Conservation (phyloP, 73 alveolate genomes). For the Symbiodinium natans region DNA sequence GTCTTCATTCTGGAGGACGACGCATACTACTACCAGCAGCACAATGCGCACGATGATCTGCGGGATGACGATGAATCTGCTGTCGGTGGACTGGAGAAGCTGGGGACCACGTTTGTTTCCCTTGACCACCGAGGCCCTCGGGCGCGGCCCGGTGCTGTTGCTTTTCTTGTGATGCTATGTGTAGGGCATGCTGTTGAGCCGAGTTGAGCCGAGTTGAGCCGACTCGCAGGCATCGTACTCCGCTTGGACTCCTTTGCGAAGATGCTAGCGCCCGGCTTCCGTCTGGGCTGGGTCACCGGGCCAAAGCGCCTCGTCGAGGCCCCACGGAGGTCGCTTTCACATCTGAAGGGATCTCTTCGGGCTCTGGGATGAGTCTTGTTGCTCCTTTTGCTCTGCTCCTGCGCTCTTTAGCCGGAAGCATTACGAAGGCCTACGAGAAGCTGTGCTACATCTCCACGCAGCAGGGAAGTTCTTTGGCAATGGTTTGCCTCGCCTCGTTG, state of each 20-base stretch:
- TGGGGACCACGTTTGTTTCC: conserved; percentile 52
- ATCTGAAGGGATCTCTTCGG: too few species aligned
- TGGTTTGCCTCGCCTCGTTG: conserved; percentile 66
- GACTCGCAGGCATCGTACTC: conserved; percentile 22
- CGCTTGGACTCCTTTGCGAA: conserved; percentile 87
- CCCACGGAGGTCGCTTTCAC: too few species aligned
- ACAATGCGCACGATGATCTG: conserved; percentile 61
- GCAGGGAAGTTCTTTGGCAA: conserved; percentile 52
- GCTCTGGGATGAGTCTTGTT: too few species aligned
- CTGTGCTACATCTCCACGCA: conserved; percentile 71
- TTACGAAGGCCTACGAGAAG: conserved; percentile 48
- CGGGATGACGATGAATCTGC: conserved; percentile 53
- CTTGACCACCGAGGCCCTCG: conserved; percentile 50
- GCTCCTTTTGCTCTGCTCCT: too few species aligned
- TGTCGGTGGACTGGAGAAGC: conserved; percentile 60
- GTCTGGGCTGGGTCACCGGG: conserved; percentile 89
- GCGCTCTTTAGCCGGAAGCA: too few species aligned
- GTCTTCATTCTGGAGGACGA: conserved; percentile 62
- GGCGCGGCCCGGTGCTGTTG: not conserved
- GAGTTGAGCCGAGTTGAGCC: not conserved
- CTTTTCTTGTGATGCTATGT: too few species aligned
- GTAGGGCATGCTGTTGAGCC: too few species aligned
- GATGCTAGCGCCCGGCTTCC: conserved; percentile 78
- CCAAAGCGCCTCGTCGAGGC: conserved; percentile 83
- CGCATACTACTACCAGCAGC: conserved; percentile 89